Evolutionary conservation across 257 asterid genomes (phyloP), one percentile per base, ranked within the genome.

Genomic region (Euphrasia confusa): DNA sequence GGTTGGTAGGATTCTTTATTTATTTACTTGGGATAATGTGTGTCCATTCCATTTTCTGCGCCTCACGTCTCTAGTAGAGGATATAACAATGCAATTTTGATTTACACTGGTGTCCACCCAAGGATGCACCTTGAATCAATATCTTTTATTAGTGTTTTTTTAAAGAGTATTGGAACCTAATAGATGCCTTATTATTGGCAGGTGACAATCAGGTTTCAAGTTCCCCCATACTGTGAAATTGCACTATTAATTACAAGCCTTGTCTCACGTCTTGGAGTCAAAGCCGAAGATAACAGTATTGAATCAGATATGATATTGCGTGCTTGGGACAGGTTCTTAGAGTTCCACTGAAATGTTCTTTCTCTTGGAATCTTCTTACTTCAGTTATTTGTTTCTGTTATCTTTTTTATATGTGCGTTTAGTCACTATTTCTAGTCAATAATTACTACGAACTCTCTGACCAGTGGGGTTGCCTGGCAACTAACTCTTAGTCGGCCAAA

Each of bases 391-490:
- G 24, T 24, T 68, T 69, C 48, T 21, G 45, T 63, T 69, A 57
- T 52, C 10, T 8, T 54, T 37, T 1, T 18, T 7, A 13, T n/a
- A 30, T 52, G 40, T 33, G 63, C 14, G 11, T 68, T 42, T 69
- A 47, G 66, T 37, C 49, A 72, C 17, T 61, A 15, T 54, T 68
- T 37, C 66, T 55, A 58, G 68, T 49, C 54, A 71, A 54, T 73
- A 67, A 68, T 58, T 66, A 49, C 33, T 40, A 14, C 65, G 37
- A 37, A 39, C 53, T 68, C 60, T 73, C 63, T 78, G n/a, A 67
- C 44, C 84, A 93, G 99, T 71, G 97, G 96, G 57, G 88, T 93
- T 67, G 90, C 97, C 72, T 93, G 97, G 99, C 87, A 93, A 75
- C 79, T 93, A 53, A 80, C 90, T 32, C 86, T 93, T 67, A 77